Evolutionary conservation across 345 rosid species (phyloP), one percentile per base, ranked within the genome.

Genomic region (Clausena lansium): DNA sequence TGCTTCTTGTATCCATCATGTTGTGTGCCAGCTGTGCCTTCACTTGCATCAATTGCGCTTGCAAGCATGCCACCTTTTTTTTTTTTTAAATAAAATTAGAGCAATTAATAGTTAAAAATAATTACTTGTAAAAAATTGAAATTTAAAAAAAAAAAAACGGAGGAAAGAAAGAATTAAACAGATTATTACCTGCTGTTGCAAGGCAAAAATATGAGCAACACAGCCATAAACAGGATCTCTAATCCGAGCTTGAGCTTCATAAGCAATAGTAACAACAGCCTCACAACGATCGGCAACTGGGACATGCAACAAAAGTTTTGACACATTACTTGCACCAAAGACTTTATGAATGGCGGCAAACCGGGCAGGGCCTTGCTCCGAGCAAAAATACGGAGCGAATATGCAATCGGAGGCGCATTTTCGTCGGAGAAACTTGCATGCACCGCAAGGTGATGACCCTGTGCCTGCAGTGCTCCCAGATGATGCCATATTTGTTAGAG

Each of bases 11-110:
- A 66, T 83, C 85, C 75, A 75, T 76, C 69, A 82, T 79, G 79
- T 81, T 84, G 38, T 87, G 91, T 38, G 88, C 92, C 41, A 94
- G 76, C 47, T 89, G 97, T 73, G 95, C 89, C 84, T 90, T 94
- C 81, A 84, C 87, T 88, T 92, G 97, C 92, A 91, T 89, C 87
- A 96, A 62, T 80, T 96, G 99, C 17, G 94, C 89, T 86, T 96
- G 98, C 77, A 96, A 83, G 75, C 67, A 85, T 58, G 98, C 94
- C 79, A 96, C 98, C 99, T 92, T 30, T 82, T 30, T 82, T 70
- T n/a, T n/a, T n/a, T n/a, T n/a, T n/a, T n/a, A 3, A 9, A 24
- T n/a, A 67, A 32, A 27, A 3, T 39, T n/a, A 7, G 67, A 32
- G 33, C 67, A 63, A 13, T 15, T 63, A 32, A 63, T 63, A 62